phyloP scores from a whole-genome alignment of 1,284 basidiomycete genomes.

The Cutaneotrichosporon cutaneum region DNA sequence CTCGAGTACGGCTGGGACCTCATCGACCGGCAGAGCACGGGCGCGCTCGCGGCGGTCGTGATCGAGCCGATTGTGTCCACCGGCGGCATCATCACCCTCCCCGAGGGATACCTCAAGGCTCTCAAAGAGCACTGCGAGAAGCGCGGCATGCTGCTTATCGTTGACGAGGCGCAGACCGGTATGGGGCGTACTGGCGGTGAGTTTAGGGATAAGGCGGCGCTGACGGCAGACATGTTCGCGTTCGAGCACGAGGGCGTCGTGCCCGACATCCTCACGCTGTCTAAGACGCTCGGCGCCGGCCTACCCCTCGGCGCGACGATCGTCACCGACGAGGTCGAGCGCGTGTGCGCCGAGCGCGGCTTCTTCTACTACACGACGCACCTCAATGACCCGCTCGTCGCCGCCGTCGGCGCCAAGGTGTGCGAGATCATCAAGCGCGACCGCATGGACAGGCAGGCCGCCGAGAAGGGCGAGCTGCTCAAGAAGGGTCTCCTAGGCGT shows the following conservation, averaged over 20 bases:
- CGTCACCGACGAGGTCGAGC: conserved; percentile 63
- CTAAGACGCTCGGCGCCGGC: conserved; percentile 91
- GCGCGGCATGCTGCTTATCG: conserved; percentile 61
- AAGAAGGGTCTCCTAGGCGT: conserved; percentile 45
- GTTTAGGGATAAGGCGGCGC: conserved; percentile 48
- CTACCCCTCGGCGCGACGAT: conserved; percentile 84
- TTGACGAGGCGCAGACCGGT: conserved; percentile 84
- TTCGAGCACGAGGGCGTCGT: conserved; percentile 74
- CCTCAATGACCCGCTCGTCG: not conserved
- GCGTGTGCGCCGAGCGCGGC: conserved; percentile 50
- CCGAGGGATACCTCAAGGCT: conserved; percentile 34
- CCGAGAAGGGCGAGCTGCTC: conserved; percentile 55
- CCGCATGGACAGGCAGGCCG: conserved; percentile 27
- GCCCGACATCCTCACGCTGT: conserved; percentile 80
- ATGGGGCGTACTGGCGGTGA: conserved; percentile 78
- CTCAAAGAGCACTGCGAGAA: conserved; percentile 36
- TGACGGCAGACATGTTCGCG: conserved; percentile 50
- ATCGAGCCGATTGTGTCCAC: conserved; percentile 55
- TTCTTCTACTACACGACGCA: conserved; percentile 25
- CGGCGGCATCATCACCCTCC: conserved; percentile 39
- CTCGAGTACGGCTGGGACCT: conserved; percentile 42
- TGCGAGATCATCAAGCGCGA: conserved; percentile 64
- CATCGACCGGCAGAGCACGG: conserved; percentile 41
- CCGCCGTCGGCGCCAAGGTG: conserved; percentile 60
- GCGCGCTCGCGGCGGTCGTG: conserved; percentile 38